Base-by-base conservation (phyloP, 140 eudicot genomes). In the Oenanthe javanica region DNA sequence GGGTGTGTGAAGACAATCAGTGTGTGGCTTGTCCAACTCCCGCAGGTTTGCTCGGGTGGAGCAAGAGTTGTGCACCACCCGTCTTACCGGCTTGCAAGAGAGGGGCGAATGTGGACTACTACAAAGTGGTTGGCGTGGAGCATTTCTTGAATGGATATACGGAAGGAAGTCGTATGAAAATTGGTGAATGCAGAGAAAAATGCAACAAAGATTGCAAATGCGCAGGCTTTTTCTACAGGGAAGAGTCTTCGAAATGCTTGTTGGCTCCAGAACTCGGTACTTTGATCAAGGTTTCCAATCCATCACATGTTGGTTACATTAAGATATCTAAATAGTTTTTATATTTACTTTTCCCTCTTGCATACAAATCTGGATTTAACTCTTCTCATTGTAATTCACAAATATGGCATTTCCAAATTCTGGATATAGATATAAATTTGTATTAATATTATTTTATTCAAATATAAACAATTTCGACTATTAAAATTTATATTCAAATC, bases 1-100 rank as follows among this genome's bases (percentile, higher is more conserved):
- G 87, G 5, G 43, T 84, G 13, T 84, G 84, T n/a, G 82, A 80
- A 73, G 77, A 84, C 12, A 59, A 47, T 50, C 82, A 81, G 9
- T 80, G 87, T 36, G 84, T 84, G 25, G 87, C 82, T 6, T 84
- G 87, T 40, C 87, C 87, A 1, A 79, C 76, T 2, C 42, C 80
- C 1, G 38, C 49, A 2, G 86, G 86, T 43, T 12, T 83, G 45
- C 13, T 52, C n/a, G n/a, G n/a, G n/a, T n/a, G n/a, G n/a, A n/a
- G n/a, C n/a, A n/a, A n/a, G n/a, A n/a, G n/a, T n/a, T n/a, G n/a
- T n/a, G n/a, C n/a, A n/a, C n/a, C n/a, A n/a, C n/a, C n/a, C n/a
- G n/a, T n/a, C n/a, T n/a, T n/a, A n/a, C n/a, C n/a, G n/a, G n/a
- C n/a, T n/a, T n/a, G 31, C n/a, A n/a, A n/a, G n/a, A n/a, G n/a